Percentiles rank a stretch among this genome's conserved stretches.
These are phyloP conservation scores for Nymphaea colorata DNA, from an alignment of 164 flowering plant genomes.

Conservation along the genomic window DNA sequence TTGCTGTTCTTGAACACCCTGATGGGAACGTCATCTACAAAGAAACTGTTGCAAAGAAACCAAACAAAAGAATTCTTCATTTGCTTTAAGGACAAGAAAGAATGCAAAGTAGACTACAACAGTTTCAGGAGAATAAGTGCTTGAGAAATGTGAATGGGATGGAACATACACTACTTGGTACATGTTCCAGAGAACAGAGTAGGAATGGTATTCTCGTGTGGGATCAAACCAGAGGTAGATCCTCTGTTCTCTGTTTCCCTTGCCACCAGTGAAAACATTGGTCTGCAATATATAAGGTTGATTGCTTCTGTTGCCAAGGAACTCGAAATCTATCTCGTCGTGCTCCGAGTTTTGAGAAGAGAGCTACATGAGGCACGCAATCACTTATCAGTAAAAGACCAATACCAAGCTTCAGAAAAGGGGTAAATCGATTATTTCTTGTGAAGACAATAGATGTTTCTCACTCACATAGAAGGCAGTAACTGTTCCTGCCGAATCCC, in stretches of 20 bases:
- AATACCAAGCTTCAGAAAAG: too few species aligned
- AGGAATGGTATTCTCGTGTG: conserved; percentile 39
- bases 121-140: too few species aligned
- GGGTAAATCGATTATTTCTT: too few species aligned
- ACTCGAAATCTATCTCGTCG: conserved; percentile 83
- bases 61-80: background rate
- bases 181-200: conserved; percentile 62
- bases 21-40: conserved; percentile 47
- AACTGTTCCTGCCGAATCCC: conserved; percentile 87
- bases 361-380: conserved; percentile 22
- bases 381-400: background rate
- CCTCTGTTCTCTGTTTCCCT: conserved; percentile 62
- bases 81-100: background rate
- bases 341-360: conserved; percentile 71
- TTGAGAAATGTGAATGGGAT: background rate
- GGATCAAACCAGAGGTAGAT: conserved; percentile 77
- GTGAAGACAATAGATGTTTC: too few species aligned
- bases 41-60: conserved; percentile 24
- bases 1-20: conserved; percentile 56
- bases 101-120: too few species aligned
- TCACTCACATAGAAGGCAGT: conserved; percentile 76
- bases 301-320: conserved; percentile 71
- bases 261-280: conserved; percentile 68
- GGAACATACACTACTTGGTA: conserved; percentile 34
- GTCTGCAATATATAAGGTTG: conserved; percentile 79